Evolutionary conservation across 257 asterid genomes (phyloP).

Genomic region (Nicotiana undulata): DNA sequence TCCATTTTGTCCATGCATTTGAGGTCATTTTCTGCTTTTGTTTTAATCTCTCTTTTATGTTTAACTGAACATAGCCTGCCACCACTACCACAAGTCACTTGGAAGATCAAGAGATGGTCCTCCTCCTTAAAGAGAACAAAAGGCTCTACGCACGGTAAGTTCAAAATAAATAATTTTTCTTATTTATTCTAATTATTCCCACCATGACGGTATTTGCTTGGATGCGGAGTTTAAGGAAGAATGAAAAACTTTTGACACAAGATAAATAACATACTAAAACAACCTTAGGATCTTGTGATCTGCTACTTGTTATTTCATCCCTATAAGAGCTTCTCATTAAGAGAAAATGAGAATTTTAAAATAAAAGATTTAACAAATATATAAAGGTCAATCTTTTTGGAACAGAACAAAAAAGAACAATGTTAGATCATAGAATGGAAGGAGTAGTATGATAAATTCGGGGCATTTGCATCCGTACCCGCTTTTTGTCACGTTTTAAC

Average conservation of each 20-base stretch:
- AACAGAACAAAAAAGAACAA: not conserved
- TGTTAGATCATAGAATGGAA: not conserved
- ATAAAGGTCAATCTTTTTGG: not conserved
- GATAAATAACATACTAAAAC: not conserved
- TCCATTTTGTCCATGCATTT: not conserved
- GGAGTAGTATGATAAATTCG: not conserved
- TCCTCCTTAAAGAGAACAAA: constrained; percentile 42
- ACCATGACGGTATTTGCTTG: not conserved
- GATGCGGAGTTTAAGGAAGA: not conserved
- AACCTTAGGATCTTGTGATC: too few species aligned
- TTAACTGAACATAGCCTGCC: constrained; percentile 26
- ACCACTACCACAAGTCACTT: constrained; percentile 19
- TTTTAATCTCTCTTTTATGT: constrained; percentile 13
- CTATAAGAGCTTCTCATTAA: not conserved
- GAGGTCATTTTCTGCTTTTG: constrained; percentile 11
- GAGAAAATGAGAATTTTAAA: not conserved
- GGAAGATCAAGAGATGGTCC: constrained; percentile 34
- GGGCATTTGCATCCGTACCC: too few species aligned
- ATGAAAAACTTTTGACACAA: not conserved
- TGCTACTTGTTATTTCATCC: too few species aligned
- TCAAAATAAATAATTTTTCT: not conserved
- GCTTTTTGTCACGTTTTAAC: too few species aligned
- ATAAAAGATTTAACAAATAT: not conserved
- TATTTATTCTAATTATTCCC: not conserved
- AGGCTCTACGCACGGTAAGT: constrained; percentile 59